Base-by-base conservation (phyloP, 2,329 filamentous ascomycete genomes). In the Aspergillus felis region DNA sequence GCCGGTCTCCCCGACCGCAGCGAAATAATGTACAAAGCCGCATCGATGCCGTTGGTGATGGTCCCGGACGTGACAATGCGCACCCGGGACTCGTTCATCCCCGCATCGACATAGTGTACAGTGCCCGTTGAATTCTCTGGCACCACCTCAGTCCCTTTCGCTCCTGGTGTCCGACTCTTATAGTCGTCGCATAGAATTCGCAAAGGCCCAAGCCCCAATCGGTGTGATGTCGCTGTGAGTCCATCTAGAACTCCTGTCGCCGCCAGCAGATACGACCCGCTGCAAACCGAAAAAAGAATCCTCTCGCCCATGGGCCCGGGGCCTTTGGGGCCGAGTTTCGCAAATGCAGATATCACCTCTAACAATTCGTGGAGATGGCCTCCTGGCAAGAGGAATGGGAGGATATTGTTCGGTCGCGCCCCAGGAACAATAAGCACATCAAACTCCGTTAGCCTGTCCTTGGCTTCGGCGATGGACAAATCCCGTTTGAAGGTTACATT, bases 361-460 rank as follows among this genome's bases (percentile, higher is more conserved):
- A 51, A 29, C n/a, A 51, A 14, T 3, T 14, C 50, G n/a, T 20
- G 9, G 3, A 35, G 17, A 25, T 51, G 29, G 8, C 29, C 24
- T 6, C 10, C 24, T 14, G 29, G 3, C 4, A 6, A 10, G 29
- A 51, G 12, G 44, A 14, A 25, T 10, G 44, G 44, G 20, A 47
- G 44, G 24, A 47, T 47, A 47, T 47, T 12, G 22, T 47, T 47
- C n/a, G 46, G 35, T 20, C 53, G 53, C 10, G 53, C 25, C 28
- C 53, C 46, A 3, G 53, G 53, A 12, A 50, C 41, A 22, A 54
- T 22, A 8, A 54, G 53, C 27, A 54, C 3, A n/a, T 54, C 53
- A 17, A n/a, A 54, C 6, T 54, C 53, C 10, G 44, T 6, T n/a
- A 54, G 53, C 3, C 44, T 44, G 27, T 20, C 17, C 20, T 35